phyloP scores from a whole-genome alignment of 148 eudicot species.

The Camellia japonica region DNA sequence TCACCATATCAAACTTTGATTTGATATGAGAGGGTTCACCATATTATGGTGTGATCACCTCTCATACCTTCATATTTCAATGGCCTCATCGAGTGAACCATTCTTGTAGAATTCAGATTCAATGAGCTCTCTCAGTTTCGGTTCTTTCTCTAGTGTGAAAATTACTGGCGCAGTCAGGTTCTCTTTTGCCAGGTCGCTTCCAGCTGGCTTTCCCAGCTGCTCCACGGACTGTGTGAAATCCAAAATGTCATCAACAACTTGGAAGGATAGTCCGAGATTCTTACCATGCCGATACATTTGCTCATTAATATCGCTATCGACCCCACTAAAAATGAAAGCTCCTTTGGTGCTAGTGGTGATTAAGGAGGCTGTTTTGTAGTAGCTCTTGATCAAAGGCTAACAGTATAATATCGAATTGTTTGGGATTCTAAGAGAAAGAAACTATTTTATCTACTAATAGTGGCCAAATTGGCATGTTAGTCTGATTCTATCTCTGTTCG shows the following conservation, averaged over 20 bases:
- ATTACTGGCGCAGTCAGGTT: slow-evolving; percentile 90
- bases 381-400: slow-evolving; percentile 75
- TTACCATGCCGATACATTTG: slow-evolving; percentile 80
- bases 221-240: slow-evolving; percentile 88
- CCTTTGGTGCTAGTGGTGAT: slow-evolving; percentile 91
- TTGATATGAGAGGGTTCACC: too few relatives aligned
- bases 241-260: slow-evolving; percentile 87
- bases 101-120: slow-evolving; percentile 80
- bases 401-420: too few relatives aligned
- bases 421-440: too few relatives aligned
- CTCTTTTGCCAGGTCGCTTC: slow-evolving; percentile 81
- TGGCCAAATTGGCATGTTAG: too few relatives aligned
- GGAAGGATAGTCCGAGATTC: slow-evolving; percentile 89
- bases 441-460: too few relatives aligned
- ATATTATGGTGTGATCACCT: too few relatives aligned
- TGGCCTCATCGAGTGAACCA: slow-evolving; percentile 77
- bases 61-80: slow-evolving; percentile 22
- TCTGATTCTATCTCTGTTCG: too few relatives aligned
- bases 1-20: too few relatives aligned
- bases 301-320: slow-evolving; percentile 47
- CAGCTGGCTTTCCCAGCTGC: slow-evolving; percentile 93
- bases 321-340: slow-evolving; percentile 82
- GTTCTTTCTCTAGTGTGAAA: slow-evolving; percentile 60
- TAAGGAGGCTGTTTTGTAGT: slow-evolving; percentile 89
- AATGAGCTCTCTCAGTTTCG: slow-evolving; percentile 64